Conservation (phyloP, 2,329 filamentous ascomycete genomes). For the Aspergillus spinulosporus region DNA sequence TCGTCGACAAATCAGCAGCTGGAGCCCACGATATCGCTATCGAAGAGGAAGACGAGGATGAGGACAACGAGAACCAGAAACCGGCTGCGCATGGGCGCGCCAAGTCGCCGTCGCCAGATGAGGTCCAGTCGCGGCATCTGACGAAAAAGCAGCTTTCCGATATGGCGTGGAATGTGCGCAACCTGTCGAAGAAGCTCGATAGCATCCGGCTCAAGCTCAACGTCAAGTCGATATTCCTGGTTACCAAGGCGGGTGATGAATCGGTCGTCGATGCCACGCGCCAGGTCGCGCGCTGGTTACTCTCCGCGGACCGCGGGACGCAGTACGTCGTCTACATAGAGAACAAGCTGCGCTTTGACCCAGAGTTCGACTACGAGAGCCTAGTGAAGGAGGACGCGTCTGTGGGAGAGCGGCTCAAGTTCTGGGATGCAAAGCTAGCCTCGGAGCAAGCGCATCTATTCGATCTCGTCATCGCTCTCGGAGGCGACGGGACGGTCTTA, state of each 20-base stretch:
- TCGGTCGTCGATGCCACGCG: conserved; percentile 74
- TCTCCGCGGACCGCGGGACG: conserved; percentile 67
- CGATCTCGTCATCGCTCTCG: conserved; percentile 89
- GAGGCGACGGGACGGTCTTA: conserved; percentile 93
- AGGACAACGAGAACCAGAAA: conserved; percentile 5
- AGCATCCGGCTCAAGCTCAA: conserved; percentile 79
- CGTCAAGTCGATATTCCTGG: conserved; percentile 78
- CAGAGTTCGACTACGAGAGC: conserved; percentile 70
- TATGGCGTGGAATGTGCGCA: conserved; percentile 94
- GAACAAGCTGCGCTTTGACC: conserved; percentile 68
- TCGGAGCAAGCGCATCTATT: conserved; percentile 77
- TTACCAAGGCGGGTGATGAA: conserved; percentile 90
- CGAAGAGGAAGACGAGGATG: conserved; percentile 21
- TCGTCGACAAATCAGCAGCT: conserved; percentile 18
- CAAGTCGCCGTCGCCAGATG: conserved; percentile 34
- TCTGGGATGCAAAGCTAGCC: conserved; percentile 82
- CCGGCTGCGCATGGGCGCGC: conserved; percentile 4
- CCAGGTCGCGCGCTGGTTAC: conserved; percentile 76
- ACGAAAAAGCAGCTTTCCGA: conserved; percentile 94
- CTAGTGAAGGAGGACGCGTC: conserved; percentile 63
- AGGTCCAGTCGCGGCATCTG: conserved; percentile 69
- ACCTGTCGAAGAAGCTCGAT: conserved; percentile 81
- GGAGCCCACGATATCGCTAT: conserved; percentile 22
- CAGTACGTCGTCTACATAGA: conserved; percentile 80
- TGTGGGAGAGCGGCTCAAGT: conserved; percentile 64